These are phyloP conservation scores for Fusarium haematococcum DNA, from an alignment of 2,329 filamentous ascomycete genomes.

Conservation along the genomic window DNA sequence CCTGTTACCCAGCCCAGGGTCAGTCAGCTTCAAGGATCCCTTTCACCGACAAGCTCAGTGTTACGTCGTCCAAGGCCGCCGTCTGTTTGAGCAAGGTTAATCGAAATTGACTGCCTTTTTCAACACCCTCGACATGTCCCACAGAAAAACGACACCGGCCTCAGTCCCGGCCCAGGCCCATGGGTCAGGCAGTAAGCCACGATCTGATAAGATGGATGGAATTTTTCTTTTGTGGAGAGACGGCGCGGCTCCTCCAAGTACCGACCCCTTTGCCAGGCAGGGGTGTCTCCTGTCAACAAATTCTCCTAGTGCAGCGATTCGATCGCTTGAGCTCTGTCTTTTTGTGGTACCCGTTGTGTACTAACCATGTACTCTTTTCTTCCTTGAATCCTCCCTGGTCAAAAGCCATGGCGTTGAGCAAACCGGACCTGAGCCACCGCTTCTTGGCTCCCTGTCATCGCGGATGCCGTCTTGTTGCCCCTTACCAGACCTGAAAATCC, in stretches of 20 bases:
- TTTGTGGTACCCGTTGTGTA: constrained; percentile 6
- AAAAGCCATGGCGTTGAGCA: constrained; percentile 1
- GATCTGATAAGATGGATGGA: constrained; percentile 46
- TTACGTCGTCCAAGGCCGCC: background rate
- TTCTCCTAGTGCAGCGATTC: constrained; percentile 27
- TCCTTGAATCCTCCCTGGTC: constrained; percentile 12
- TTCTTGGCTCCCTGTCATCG: constrained; percentile 13
- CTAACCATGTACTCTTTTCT: constrained; percentile 1
- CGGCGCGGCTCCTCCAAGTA: constrained; percentile 20
- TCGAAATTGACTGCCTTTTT: constrained; percentile 21
- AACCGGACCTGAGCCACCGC: constrained; percentile 6
- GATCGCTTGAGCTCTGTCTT: constrained; percentile 6
- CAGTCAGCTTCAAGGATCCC: constrained; percentile 15
- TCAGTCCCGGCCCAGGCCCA: constrained; percentile 33
- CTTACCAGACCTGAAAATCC: constrained; percentile 44
- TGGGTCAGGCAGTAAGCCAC: constrained; percentile 33
- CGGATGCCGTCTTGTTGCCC: constrained; percentile 1
- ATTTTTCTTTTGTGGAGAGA: constrained; percentile 38
- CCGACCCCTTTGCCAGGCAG: constrained; percentile 17
- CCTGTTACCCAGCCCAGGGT: constrained; percentile 8
- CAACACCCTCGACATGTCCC: constrained; percentile 6
- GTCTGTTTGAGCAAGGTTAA: constrained; percentile 8
- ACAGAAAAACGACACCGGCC: constrained; percentile 5
- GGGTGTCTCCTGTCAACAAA: constrained; percentile 20
- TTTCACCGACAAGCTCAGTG: constrained; percentile 34